Percentiles rank a stretch among this genome's conserved stretches.
Evolutionary conservation across 2,329 filamentous ascomycete genomes (phyloP).

Genomic region (Mycocentrospora acerina): DNA sequence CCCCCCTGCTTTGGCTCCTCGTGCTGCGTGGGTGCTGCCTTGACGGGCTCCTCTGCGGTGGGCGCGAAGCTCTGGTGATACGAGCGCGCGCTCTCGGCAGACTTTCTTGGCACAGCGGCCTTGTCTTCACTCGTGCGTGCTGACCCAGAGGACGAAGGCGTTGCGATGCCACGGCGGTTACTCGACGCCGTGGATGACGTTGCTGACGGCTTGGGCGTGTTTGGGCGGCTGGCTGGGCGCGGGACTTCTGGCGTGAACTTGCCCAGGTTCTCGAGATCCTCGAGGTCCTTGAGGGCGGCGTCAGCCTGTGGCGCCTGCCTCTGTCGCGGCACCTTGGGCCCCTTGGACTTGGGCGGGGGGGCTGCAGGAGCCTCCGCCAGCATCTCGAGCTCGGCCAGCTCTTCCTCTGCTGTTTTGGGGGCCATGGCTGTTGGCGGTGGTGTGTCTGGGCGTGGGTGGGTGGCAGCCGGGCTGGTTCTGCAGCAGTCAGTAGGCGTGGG

Average conservation of each 20-base stretch:
- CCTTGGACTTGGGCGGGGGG: slow-evolving; percentile 46
- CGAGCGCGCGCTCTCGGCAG: slow-evolving; percentile 72
- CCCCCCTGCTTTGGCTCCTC: slow-evolving; percentile 41
- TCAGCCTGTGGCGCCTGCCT: slow-evolving; percentile 50
- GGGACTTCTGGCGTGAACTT: slow-evolving; percentile 57
- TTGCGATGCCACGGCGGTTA: slow-evolving; percentile 39
- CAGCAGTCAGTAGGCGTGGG: slow-evolving; percentile 1
- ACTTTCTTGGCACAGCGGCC: slow-evolving; percentile 61
- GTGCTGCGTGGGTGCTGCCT: slow-evolving; percentile 55
- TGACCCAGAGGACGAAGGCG: slow-evolving; percentile 43
- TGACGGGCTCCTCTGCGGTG: slow-evolving; percentile 49
- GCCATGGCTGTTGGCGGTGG: slow-evolving; percentile 39
- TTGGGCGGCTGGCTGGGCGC: slow-evolving; percentile 67
- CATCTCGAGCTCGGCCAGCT: slow-evolving; percentile 48
- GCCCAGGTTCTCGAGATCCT: slow-evolving; percentile 62
- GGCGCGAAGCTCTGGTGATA: slow-evolving; percentile 72
- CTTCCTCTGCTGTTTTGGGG: slow-evolving; percentile 48
- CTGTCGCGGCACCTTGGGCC: slow-evolving; percentile 46
- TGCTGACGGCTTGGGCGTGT: slow-evolving; percentile 71
- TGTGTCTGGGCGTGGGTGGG: too few relatives aligned
- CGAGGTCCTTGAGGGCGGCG: slow-evolving; percentile 85
- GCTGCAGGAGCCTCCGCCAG: slow-evolving; percentile 35
- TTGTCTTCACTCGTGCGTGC: slow-evolving; percentile 63
- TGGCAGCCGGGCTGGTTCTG: slow-evolving; percentile 2
- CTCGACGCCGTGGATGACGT: slow-evolving; percentile 45